A percentile compares a stretch with the other conserved stretches of the same genome.
Conservation (phyloP, 2,329 filamentous ascomycete species). For the Ilyonectria robusta region DNA sequence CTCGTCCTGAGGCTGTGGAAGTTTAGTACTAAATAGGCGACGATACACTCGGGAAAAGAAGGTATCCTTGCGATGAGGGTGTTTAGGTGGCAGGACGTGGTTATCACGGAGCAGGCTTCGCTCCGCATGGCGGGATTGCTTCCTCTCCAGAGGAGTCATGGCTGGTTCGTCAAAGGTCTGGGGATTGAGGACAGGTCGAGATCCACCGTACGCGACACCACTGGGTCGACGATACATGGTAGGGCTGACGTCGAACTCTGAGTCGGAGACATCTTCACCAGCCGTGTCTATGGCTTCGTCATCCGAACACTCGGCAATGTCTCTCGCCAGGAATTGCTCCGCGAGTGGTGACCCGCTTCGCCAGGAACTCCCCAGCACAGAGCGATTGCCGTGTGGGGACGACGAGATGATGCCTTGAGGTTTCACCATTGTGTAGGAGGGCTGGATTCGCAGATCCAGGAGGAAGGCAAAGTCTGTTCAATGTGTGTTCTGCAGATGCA, state of each 20-base stretch:
- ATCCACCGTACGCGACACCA: slow-evolving; percentile 80
- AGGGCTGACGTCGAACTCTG: slow-evolving; percentile 59
- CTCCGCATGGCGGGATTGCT: slow-evolving; percentile 71
- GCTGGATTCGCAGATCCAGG: slow-evolving; percentile 12
- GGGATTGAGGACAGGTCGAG: slow-evolving; percentile 78
- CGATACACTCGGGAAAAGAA: slow-evolving; percentile 60
- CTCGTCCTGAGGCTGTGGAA: slow-evolving; percentile 53
- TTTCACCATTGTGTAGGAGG: slow-evolving; percentile 28
- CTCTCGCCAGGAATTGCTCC: slow-evolving; percentile 75
- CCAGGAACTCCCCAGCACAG: slow-evolving; percentile 62
- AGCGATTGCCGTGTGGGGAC: slow-evolving; percentile 42
- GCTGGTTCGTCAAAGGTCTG: slow-evolving; percentile 61
- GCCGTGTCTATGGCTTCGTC: slow-evolving; percentile 61
- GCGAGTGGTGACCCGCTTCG: slow-evolving; percentile 75
- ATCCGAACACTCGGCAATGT: slow-evolving; percentile 75
- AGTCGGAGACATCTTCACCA: slow-evolving; percentile 49
- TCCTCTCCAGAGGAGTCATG: slow-evolving; percentile 69
- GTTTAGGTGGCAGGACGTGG: slow-evolving; percentile 75
- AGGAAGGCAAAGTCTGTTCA: slow-evolving; percentile 18
- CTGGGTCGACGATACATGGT: slow-evolving; percentile 81
- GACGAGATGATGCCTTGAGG: slow-evolving; percentile 19
- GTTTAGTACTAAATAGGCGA: slow-evolving; percentile 70
- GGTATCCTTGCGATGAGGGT: slow-evolving; percentile 54
- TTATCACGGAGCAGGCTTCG: slow-evolving; percentile 75
- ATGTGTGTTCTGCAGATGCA: slow-evolving; percentile 15